Conservation (phyloP, 495 filamentous ascomycete genomes). For the Trichocladium uniseriatum region DNA sequence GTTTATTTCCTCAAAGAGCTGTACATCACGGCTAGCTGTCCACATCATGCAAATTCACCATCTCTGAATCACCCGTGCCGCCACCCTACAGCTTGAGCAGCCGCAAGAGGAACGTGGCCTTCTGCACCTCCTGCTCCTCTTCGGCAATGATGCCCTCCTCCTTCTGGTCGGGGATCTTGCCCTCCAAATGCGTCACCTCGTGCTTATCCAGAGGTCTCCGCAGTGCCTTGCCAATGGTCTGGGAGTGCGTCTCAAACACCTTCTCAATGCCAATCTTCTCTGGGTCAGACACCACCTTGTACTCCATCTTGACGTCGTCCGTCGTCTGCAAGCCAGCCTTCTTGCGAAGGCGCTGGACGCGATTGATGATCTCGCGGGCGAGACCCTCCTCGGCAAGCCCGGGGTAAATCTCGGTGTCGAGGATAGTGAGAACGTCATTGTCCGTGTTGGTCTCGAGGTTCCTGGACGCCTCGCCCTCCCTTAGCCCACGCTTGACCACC, state of each 20-base stretch:
- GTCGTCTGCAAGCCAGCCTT: constrained; percentile 37
- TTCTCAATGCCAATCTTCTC: constrained; percentile 64
- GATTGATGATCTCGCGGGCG: constrained; percentile 38
- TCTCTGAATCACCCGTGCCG: not conserved
- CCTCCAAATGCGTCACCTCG: constrained; percentile 52
- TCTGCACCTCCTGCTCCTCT: constrained; percentile 85
- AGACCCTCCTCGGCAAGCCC: constrained; percentile 36
- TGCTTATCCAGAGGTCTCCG: constrained; percentile 72
- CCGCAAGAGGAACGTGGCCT: constrained; percentile 75
- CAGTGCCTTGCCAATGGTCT: constrained; percentile 68
- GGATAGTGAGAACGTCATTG: constrained; percentile 37
- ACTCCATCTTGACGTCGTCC: constrained; percentile 40
- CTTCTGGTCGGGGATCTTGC: constrained; percentile 47
- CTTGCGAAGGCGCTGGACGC: constrained; percentile 39
- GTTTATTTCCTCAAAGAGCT: not conserved
- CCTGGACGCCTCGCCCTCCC: constrained; percentile 54
- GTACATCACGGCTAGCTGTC: not conserved
- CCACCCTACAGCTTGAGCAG: constrained; percentile 57
- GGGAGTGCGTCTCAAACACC: constrained; percentile 60
- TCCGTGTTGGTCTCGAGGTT: constrained; percentile 79
- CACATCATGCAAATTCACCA: not conserved
- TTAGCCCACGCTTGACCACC: constrained; percentile 69
- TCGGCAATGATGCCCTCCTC: constrained; percentile 60
- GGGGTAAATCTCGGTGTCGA: constrained; percentile 35
- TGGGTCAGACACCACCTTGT: constrained; percentile 50